Percentiles rank a stretch among this genome's conserved stretches.
Evolutionary conservation across 78 protist species (phyloP).

Genomic region (Planoprotostelium fungivorum): DNA sequence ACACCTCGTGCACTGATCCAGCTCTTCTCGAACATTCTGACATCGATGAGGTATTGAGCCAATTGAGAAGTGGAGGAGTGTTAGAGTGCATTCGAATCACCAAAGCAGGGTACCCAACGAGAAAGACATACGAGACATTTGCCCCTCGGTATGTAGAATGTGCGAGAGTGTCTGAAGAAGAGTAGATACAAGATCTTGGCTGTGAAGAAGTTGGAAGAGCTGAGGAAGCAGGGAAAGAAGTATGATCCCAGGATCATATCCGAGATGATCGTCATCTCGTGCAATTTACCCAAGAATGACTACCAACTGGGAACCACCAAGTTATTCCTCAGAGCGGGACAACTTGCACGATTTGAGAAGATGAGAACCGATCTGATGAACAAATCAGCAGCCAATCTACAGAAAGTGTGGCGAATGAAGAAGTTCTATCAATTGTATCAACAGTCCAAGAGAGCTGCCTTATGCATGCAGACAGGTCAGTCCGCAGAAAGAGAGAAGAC

Average conservation of each 20-base stretch:
- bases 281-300: conserved; percentile 22
- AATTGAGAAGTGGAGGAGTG: conserved; percentile 68
- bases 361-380: conserved; percentile 22
- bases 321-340: conserved; percentile 59
- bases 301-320: conserved; percentile 49
- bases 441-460: conserved; percentile 3
- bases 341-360: conserved; percentile 45
- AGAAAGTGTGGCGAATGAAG: conserved; percentile 19
- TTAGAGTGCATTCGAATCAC: conserved; percentile 60
- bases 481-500: conserved; percentile 13
- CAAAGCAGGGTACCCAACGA: conserved; percentile 62
- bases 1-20: neutral
- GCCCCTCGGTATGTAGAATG: neutral
- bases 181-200: conserved; percentile 36
- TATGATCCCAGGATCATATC: conserved; percentile 29
- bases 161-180: conserved; percentile 8
- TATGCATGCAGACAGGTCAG: conserved; percentile 32
- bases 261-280: conserved; percentile 3
- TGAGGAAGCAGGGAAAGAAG: neutral
- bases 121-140: conserved; percentile 3
- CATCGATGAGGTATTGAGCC: conserved; percentile 40
- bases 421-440: conserved; percentile 1
- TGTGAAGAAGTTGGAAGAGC: conserved; percentile 5
- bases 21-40: neutral
- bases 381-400: conserved; percentile 32